Evolutionary conservation across 352 stramenopile genomes (phyloP), one percentile per base, ranked within the genome.

Genomic region (Globisporangium nodosum): DNA sequence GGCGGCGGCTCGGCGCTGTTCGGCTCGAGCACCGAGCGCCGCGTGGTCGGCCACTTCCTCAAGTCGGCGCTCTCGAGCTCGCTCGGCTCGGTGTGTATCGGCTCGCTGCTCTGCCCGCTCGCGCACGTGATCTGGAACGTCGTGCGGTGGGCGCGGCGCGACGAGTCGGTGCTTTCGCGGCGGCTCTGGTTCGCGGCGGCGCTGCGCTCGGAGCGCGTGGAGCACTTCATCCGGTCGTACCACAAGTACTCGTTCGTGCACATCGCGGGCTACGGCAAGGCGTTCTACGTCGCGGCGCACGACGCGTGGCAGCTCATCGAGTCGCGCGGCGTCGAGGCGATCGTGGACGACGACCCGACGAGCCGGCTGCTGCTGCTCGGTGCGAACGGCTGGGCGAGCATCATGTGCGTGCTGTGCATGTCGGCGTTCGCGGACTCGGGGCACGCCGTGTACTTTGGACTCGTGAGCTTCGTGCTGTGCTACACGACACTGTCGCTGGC

Each of bases 191-290:
- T 49, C 18, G 43, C 30, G 3, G 58, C 78, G 45, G 78, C 71
- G 61, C 63, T 89, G 48, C 80, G 76, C 20, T 90, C 82, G 35
- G 76, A 81, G 50, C 64, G 61, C 46, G 79, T 85, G 2, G 76
- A 89, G 59, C 60, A 87, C 24, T 92, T 94, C 54, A 92, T 92
- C 49, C 77, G 80, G 30, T 88, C 83, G 49, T 92, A 92, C 61
- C 85, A 94, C 70, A 92, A 92, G 71, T 94, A 88, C 60, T 82
- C 79, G 46, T 90, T 94, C 53, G 78, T 85, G 48, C 82, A 92
- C 70, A 82, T 94, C 42, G 85, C 85, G 2, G 83, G 69, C 35
- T 92, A 92, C 64, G 80, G 81, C 54, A 90, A 91, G 42, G 74
- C 85, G 13, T 94, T 90, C 54, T 85, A 88, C 58, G 77, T 85